These are phyloP conservation scores for Colletotrichum spaethianum DNA, from an alignment of 2,329 filamentous ascomycete genomes.

Conservation along the genomic window DNA sequence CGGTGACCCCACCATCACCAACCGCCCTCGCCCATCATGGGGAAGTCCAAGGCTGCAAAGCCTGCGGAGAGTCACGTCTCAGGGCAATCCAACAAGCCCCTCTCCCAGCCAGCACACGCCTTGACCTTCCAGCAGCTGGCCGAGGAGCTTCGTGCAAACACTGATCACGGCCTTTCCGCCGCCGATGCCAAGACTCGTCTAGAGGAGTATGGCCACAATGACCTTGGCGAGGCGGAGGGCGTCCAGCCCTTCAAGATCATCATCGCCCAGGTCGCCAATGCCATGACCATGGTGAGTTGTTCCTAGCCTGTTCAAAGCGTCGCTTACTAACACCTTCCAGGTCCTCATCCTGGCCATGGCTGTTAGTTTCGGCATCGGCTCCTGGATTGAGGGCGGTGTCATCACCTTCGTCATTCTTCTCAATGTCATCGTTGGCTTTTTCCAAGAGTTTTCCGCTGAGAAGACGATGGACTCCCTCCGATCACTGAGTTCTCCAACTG, in stretches of 20 bases:
- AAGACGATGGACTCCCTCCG: slow-evolving; percentile 69
- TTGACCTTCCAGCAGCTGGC: slow-evolving; percentile 64
- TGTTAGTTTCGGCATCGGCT: slow-evolving; percentile 65
- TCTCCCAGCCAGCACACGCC: slow-evolving; percentile 71
- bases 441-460: slow-evolving; percentile 69
- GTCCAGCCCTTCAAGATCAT: slow-evolving; percentile 72
- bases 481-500: slow-evolving; percentile 65
- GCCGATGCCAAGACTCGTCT: slow-evolving; percentile 66
- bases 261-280: slow-evolving; percentile 74
- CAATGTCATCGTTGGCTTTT: slow-evolving; percentile 68
- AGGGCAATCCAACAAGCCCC: slow-evolving; percentile 54
- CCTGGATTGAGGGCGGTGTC: slow-evolving; percentile 70
- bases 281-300: slow-evolving; percentile 69
- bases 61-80: slow-evolving; percentile 49
- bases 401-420: slow-evolving; percentile 66
- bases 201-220: slow-evolving; percentile 70
- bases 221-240: slow-evolving; percentile 69
- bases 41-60: slow-evolving; percentile 20
- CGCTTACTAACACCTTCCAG: slow-evolving; percentile 1
- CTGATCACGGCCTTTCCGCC: slow-evolving; percentile 68
- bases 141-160: slow-evolving; percentile 65
- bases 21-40: slow-evolving; percentile 7
- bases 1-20: no score
- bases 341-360: slow-evolving; percentile 67
- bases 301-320: no score